These are phyloP conservation scores for Filobasidium floriforme DNA, from an alignment of 768 basidiomycete genomes.

Conservation along the genomic window DNA sequence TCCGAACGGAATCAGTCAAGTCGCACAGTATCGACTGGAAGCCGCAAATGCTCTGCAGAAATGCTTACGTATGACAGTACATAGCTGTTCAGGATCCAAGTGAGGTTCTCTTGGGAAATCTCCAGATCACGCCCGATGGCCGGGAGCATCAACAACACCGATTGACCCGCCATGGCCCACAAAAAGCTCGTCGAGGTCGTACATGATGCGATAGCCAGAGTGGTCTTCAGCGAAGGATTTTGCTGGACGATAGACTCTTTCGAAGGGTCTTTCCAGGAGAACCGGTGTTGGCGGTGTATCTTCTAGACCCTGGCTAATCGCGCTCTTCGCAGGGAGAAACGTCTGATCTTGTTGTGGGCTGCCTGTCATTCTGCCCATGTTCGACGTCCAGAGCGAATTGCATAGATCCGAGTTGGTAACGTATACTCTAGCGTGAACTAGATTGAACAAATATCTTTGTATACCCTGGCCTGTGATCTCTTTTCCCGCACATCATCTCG, in stretches of 20 bases:
- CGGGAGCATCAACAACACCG: conserved; percentile 33
- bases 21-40: neutral
- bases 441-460: too few relatives aligned
- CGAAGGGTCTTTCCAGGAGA: neutral
- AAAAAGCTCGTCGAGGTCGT: neutral
- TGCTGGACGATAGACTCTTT: neutral
- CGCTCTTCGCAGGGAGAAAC: too few relatives aligned
- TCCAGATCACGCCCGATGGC: conserved; percentile 40
- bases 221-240: neutral
- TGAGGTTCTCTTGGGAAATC: conserved; percentile 35
- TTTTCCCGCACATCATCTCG: too few relatives aligned
- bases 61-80: conserved; percentile 30
- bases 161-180: conserved; percentile 9
- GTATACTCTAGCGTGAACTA: too few relatives aligned
- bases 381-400: too few relatives aligned
- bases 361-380: too few relatives aligned
- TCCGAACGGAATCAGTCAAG: neutral
- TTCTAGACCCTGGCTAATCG: too few relatives aligned
- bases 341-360: too few relatives aligned
- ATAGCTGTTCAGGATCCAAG: conserved; percentile 45
- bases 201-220: neutral
- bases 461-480: too few relatives aligned
- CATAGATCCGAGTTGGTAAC: too few relatives aligned
- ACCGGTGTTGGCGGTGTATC: too few relatives aligned
- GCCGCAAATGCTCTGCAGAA: too few relatives aligned